Conservation (phyloP, 2,329 filamentous ascomycete species). For the Pseudogymnoascus sp. region DNA sequence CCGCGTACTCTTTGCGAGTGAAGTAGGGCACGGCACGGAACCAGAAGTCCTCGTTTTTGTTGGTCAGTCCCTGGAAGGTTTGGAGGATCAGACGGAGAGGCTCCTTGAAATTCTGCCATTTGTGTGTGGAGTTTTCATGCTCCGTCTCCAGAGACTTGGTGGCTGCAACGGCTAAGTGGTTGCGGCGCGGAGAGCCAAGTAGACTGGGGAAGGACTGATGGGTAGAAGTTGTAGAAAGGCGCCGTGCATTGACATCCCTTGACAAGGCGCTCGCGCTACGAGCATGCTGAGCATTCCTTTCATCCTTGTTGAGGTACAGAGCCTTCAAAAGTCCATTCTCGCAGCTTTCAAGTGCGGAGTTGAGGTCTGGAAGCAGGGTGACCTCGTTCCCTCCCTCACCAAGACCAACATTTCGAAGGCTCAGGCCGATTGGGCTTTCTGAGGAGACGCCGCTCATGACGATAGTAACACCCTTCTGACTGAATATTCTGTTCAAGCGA, state of each 20-base stretch:
- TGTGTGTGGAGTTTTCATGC: slow-evolving; percentile 30
- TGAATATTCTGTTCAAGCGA: slow-evolving; percentile 77
- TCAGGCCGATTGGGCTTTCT: slow-evolving; percentile 66
- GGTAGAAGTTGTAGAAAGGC: slow-evolving; percentile 33
- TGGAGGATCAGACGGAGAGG: slow-evolving; percentile 87
- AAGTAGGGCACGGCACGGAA: slow-evolving; percentile 74
- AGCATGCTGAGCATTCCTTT: slow-evolving; percentile 33
- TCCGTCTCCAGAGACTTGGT: slow-evolving; percentile 64
- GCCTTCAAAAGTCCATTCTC: slow-evolving; percentile 88
- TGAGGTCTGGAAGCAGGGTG: slow-evolving; percentile 77
- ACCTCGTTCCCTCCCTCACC: slow-evolving; percentile 66
- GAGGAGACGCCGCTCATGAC: slow-evolving; percentile 77
- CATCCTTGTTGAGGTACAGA: slow-evolving; percentile 64
- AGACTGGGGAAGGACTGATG: slow-evolving; percentile 30
- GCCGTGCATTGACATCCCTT: slow-evolving; percentile 38
- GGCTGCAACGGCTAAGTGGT: slow-evolving; percentile 70
- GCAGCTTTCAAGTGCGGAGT: slow-evolving; percentile 86
- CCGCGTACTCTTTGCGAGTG: slow-evolving; percentile 53
- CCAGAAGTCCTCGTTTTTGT: slow-evolving; percentile 93
- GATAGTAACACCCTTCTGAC: slow-evolving; percentile 68
- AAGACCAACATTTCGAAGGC: slow-evolving; percentile 75
- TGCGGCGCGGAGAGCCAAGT: slow-evolving; percentile 70
- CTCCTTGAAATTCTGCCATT: slow-evolving; percentile 82
- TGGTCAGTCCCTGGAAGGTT: slow-evolving; percentile 83
- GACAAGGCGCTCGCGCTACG: slow-evolving; percentile 9